phyloP scores from a whole-genome alignment of 352 stramenopile genomes.

The Phytophthora aleatoria region DNA sequence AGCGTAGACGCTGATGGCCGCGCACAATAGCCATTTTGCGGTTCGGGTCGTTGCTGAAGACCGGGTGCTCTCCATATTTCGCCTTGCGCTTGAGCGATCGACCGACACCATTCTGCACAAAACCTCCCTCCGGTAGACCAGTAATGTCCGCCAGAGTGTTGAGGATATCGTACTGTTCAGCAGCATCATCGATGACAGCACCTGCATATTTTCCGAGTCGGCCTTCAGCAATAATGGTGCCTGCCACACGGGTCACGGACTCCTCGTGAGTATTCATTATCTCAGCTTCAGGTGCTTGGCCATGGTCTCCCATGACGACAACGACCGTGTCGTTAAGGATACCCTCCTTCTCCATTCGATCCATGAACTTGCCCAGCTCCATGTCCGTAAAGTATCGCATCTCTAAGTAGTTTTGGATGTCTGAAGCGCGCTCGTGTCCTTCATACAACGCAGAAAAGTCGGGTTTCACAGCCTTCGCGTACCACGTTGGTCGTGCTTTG shows the following conservation, averaged over 20 bases:
- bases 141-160: constrained; percentile 71
- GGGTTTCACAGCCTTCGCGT: constrained; percentile 39
- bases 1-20: constrained; percentile 48
- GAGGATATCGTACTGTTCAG: constrained; percentile 58
- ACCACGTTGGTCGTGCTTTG: constrained; percentile 42
- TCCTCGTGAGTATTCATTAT: constrained; percentile 51
- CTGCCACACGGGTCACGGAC: constrained; percentile 44
- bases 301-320: constrained; percentile 58
- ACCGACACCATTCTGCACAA: constrained; percentile 56
- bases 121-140: constrained; percentile 46
- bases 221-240: constrained; percentile 49
- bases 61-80: constrained; percentile 22
- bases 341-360: constrained; percentile 44
- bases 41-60: constrained; percentile 63
- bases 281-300: constrained; percentile 50
- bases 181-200: constrained; percentile 41
- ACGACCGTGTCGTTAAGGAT: constrained; percentile 69
- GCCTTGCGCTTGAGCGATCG: constrained; percentile 55
- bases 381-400: constrained; percentile 67
- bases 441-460: constrained; percentile 57
- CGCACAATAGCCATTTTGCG: constrained; percentile 50
- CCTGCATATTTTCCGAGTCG: constrained; percentile 44
- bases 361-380: constrained; percentile 56
- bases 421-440: constrained; percentile 28
- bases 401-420: constrained; percentile 55